These are phyloP conservation scores for Gnaphalium uliginosum DNA, from an alignment of 129 eudicot species.

Conservation along the genomic window DNA sequence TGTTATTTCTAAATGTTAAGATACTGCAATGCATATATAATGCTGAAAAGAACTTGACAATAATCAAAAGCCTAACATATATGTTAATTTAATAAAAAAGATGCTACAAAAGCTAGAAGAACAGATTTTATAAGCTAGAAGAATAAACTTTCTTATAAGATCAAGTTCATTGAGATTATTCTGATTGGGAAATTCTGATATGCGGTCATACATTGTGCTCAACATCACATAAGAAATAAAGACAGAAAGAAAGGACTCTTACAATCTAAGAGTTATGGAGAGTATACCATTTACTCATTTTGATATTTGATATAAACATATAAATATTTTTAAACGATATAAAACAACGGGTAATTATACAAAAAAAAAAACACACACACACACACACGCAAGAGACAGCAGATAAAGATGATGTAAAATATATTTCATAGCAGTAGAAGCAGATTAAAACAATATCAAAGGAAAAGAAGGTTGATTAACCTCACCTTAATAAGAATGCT, in stretches of 20 bases:
- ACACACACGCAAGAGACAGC: background rate
- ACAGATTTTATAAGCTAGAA: background rate
- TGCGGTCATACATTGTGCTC: background rate
- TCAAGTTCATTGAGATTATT: background rate
- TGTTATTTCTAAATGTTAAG: background rate
- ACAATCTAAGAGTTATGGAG: background rate
- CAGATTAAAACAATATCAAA: constrained; percentile 5
- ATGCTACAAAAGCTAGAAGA: background rate
- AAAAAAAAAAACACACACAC: background rate
- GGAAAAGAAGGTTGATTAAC: background rate
- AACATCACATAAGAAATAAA: constrained; percentile 10
- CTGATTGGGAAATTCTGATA: constrained; percentile 3
- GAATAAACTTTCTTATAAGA: background rate
- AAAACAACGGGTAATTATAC: background rate
- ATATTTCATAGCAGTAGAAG: constrained; percentile 8
- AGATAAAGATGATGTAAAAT: constrained; percentile 9
- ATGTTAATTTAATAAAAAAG: background rate
- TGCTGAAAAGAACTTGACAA: too few relatives aligned
- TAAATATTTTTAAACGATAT: background rate
- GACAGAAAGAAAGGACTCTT: background rate
- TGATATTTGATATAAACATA: background rate
- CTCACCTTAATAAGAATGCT: constrained; percentile 75
- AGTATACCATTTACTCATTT: background rate
- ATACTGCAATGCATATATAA: background rate
- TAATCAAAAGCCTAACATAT: too few relatives aligned